phyloP scores from a whole-genome alignment of 225 moss, liverwort and hornwort species.

The Pleurozium schreberi region DNA sequence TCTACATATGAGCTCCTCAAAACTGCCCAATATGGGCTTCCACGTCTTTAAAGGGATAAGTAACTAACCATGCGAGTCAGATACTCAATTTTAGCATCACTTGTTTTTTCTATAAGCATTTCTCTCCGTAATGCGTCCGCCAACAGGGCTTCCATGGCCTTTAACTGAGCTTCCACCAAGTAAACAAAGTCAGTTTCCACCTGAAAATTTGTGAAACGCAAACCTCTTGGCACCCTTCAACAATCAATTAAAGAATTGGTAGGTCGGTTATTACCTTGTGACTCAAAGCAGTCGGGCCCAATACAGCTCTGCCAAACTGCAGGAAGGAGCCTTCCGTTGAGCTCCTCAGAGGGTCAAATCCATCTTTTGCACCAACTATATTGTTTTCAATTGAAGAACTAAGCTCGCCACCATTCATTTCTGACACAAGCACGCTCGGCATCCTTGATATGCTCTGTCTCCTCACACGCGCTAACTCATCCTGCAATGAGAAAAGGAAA shows the following conservation, averaged over 20 bases:
- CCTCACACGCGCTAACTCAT: slow-evolving; percentile 73
- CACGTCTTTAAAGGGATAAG: background rate
- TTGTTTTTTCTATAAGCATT: slow-evolving; percentile 31
- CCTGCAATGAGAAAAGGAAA: slow-evolving; percentile 6
- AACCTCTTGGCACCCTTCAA: background rate
- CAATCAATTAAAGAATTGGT: background rate
- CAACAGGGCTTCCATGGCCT: slow-evolving; percentile 51
- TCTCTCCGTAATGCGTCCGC: slow-evolving; percentile 82
- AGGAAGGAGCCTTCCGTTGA: slow-evolving; percentile 47
- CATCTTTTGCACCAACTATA: background rate
- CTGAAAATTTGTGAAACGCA: background rate
- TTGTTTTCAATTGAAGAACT: slow-evolving; percentile 2
- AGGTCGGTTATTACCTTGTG: slow-evolving; percentile 8
- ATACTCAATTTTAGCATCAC: slow-evolving; percentile 67
- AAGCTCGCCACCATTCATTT: background rate
- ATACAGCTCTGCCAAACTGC: slow-evolving; percentile 28
- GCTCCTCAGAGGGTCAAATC: slow-evolving; percentile 19
- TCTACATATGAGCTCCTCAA: background rate
- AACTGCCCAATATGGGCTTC: too few relatives aligned
- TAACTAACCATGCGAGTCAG: slow-evolving; percentile 58
- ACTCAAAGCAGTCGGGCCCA: slow-evolving; percentile 31
- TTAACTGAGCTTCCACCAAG: slow-evolving; percentile 27
- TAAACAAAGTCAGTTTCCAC: background rate
- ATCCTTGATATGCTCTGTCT: slow-evolving; percentile 72
- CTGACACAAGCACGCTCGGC: slow-evolving; percentile 21